Base-by-base conservation (phyloP, 164 flowering plant genomes). In the Liquidambar formosana region DNA sequence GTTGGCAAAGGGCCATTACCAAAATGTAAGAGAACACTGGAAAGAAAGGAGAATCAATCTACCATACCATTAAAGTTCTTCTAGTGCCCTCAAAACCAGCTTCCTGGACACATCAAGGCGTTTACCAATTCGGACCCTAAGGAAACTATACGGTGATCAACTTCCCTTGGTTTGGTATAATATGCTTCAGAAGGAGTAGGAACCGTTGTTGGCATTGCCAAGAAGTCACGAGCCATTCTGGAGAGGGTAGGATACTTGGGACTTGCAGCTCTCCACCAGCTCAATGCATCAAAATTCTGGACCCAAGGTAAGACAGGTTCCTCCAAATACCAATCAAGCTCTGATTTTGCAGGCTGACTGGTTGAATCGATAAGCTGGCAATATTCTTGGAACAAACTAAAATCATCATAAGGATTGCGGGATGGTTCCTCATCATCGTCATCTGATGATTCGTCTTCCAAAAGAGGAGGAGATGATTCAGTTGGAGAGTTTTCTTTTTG, bases 301-400 rank as follows among this genome's bases (percentile, higher is more conserved):
- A 12, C 25, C 33, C 70, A 59, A 16, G 68, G 65, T 43, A 66
- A 23, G 25, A 70, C 58, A 4, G 61, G 56, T 19, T 71, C 74
- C 22, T 71, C 74, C 66, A 75, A 49, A 44, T 75, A 75, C 46
- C 11, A 22, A 16, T 70, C 70, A 5, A 75, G 67, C 16, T 75
- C 73, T 0, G 77, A 70, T 21, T 44, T 75, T 1, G 28, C 12
- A 5, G 69, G 28, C 58, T 70, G 61, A 66, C 27, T 64, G 19
- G 43, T 33, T 10, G 71, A 59, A 26, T 62, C 33, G 16, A 61
- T 56, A 27, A 61, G 16, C 10, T 44, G 23, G 19, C 14, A 15
- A 9, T 67, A 68, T 27, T 59, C 56, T 22, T 46, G 52, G n/a
- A 68, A 45, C 18, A 38, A 58, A 18, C 46, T 60, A 61, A 73